These are phyloP conservation scores for Pinus taeda DNA, from an alignment of 75 land plant species.

Conservation along the genomic window DNA sequence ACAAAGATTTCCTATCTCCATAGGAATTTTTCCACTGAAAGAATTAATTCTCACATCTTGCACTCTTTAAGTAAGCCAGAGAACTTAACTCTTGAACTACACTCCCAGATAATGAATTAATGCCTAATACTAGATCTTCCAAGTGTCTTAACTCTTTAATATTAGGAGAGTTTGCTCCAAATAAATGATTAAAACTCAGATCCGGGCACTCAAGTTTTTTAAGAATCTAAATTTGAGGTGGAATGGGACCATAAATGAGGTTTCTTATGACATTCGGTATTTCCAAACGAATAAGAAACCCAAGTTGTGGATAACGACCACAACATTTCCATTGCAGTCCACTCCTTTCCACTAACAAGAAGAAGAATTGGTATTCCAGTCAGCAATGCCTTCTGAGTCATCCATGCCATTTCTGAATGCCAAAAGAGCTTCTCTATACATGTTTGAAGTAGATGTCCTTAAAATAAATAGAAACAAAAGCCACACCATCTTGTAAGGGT, in stretches of 20 bases:
- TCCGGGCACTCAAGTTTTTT: constrained; percentile 10
- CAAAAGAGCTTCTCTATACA: background rate
- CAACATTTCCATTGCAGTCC: constrained; percentile 16
- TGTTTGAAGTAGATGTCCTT: background rate
- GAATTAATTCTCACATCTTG: constrained; percentile 12
- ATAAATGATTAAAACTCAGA: constrained; percentile 23
- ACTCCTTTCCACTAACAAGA: constrained; percentile 55
- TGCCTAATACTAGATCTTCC: background rate
- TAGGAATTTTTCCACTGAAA: constrained; percentile 41
- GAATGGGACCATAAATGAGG: constrained; percentile 14
- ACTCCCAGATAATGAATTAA: background rate
- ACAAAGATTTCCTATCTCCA: constrained; percentile 32
- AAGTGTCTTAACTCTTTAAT: background rate
- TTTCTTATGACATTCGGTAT: constrained; percentile 14
- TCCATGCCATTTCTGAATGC: constrained; percentile 6
- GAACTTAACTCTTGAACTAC: constrained; percentile 23
- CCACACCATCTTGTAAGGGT: too few relatives aligned
- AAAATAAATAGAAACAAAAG: too few relatives aligned
- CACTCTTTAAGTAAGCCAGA: constrained; percentile 8
- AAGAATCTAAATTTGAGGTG: constrained; percentile 17
- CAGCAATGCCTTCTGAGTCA: background rate
- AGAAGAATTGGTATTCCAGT: background rate
- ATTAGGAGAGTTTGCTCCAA: constrained; percentile 12
- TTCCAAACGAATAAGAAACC: background rate
- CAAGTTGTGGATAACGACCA: background rate